Conservation (phyloP, 495 filamentous ascomycete species). For the Aspergillus nidulans region DNA sequence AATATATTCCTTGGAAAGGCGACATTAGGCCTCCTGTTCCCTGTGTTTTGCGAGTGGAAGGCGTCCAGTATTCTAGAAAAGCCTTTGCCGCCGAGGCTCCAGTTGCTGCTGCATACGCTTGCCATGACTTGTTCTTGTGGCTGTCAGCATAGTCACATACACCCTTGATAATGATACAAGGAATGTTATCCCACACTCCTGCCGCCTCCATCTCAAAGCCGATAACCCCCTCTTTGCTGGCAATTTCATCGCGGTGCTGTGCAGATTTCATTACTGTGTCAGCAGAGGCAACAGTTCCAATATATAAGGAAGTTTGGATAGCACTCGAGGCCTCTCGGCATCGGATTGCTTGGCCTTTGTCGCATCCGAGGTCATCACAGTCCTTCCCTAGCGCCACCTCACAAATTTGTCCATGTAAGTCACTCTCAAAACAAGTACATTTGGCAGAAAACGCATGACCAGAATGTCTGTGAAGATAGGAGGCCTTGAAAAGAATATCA, state of each 20-base stretch:
- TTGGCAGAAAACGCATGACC: neutral
- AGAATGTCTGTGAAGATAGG: slow-evolving; percentile 1
- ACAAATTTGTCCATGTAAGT: neutral
- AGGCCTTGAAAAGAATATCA: slow-evolving; percentile 1
- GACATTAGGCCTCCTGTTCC: neutral
- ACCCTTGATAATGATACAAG: neutral
- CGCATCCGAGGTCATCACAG: neutral
- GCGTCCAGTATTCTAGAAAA: slow-evolving; percentile 19
- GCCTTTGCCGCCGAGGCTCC: slow-evolving; percentile 11
- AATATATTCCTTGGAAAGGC: too few species aligned
- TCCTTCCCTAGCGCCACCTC: neutral
- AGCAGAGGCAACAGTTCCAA: slow-evolving; percentile 15
- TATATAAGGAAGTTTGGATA: neutral
- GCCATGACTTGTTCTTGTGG: slow-evolving; percentile 27
- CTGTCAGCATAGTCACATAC: slow-evolving; percentile 5
- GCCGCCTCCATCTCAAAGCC: slow-evolving; percentile 43
- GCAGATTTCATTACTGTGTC: slow-evolving; percentile 17
- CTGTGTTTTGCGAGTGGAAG: neutral
- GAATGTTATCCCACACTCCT: neutral
- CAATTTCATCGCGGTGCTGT: slow-evolving; percentile 13
- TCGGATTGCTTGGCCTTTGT: neutral
- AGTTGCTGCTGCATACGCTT: slow-evolving; percentile 18
- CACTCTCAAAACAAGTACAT: too few species aligned
- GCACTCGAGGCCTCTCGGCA: neutral
- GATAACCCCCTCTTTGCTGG: slow-evolving; percentile 19